Conservation (phyloP, 768 basidiomycete species). For the Rhodosporidiobolus odoratus region DNA sequence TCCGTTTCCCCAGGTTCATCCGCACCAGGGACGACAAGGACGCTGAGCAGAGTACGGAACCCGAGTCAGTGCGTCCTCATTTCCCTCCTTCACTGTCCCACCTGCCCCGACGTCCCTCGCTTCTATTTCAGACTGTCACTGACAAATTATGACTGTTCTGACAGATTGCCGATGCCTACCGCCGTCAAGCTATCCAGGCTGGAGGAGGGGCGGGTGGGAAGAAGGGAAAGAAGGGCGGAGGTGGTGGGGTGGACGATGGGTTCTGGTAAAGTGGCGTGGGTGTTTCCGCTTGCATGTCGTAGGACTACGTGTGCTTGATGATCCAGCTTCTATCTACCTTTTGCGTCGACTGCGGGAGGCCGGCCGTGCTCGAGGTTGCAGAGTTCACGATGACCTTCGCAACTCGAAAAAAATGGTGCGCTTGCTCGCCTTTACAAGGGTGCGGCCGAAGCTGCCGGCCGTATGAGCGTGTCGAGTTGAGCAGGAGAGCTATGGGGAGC, state of each 20-base stretch:
- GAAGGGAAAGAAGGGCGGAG: slow-evolving; percentile 31
- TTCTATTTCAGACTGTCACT: neutral
- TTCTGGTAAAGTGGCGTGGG: no score
- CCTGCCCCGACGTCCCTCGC: neutral
- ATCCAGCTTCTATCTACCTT: no score
- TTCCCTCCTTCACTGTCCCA: neutral
- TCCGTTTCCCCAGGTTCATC: slow-evolving; percentile 94
- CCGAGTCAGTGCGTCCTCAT: slow-evolving; percentile 65
- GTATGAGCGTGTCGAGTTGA: no score
- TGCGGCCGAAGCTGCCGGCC: no score
- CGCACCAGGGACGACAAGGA: slow-evolving; percentile 87
- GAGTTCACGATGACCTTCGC: no score
- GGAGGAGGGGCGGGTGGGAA: slow-evolving; percentile 21
- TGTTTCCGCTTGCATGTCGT: no score
- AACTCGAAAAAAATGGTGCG: no score
- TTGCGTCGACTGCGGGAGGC: no score
- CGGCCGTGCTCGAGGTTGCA: no score
- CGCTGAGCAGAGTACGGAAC: slow-evolving; percentile 83
- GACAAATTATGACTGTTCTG: neutral
- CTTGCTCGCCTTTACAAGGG: no score
- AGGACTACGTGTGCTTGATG: no score
- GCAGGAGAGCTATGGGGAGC: no score
- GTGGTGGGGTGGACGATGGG: slow-evolving; percentile 9
- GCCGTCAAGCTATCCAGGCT: slow-evolving; percentile 30
- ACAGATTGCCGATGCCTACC: slow-evolving; percentile 41